Conservation (phyloP, 805 yeast species). For the Wickerhamiella kurtzmanii region DNA sequence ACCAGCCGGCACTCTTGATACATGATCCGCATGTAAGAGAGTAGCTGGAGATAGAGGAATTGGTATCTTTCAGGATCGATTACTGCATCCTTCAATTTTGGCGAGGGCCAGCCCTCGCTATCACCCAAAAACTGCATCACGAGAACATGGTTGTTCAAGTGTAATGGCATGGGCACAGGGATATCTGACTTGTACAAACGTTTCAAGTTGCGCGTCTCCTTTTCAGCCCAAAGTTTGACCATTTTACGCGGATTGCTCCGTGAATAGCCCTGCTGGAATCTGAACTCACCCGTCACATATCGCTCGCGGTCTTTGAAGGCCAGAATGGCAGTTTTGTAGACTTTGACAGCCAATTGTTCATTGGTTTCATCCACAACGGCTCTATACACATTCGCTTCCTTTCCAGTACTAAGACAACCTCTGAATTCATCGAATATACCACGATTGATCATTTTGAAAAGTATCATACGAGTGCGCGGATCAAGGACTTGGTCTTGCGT, state of each 20-base stretch:
- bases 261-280: slow-evolving; percentile 72
- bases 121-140: slow-evolving; percentile 88
- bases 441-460: slow-evolving; percentile 66
- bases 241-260: slow-evolving; percentile 91
- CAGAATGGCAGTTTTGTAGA: slow-evolving; percentile 87
- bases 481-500: slow-evolving; percentile 95
- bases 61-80: slow-evolving; percentile 48
- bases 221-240: slow-evolving; percentile 98
- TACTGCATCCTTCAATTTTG: slow-evolving; percentile 73
- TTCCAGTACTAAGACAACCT: slow-evolving; percentile 93
- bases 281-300: slow-evolving; percentile 89
- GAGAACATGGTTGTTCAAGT: slow-evolving; percentile 74
- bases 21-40: slow-evolving; percentile 73
- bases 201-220: slow-evolving; percentile 85
- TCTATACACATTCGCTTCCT: slow-evolving; percentile 96
- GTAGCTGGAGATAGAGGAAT: slow-evolving; percentile 59
- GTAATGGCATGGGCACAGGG: slow-evolving; percentile 89
- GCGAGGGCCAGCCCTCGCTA: slow-evolving; percentile 72
- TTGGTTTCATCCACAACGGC: slow-evolving; percentile 30
- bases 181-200: slow-evolving; percentile 66
- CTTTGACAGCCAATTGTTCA: slow-evolving; percentile 57
- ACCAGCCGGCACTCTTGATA: slow-evolving; percentile 80
- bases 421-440: slow-evolving; percentile 76
- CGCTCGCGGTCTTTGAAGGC: slow-evolving; percentile 96
- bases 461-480: slow-evolving; percentile 78